phyloP scores from a whole-genome alignment of 495 filamentous ascomycete genomes.

The Apodospora peruviana region DNA sequence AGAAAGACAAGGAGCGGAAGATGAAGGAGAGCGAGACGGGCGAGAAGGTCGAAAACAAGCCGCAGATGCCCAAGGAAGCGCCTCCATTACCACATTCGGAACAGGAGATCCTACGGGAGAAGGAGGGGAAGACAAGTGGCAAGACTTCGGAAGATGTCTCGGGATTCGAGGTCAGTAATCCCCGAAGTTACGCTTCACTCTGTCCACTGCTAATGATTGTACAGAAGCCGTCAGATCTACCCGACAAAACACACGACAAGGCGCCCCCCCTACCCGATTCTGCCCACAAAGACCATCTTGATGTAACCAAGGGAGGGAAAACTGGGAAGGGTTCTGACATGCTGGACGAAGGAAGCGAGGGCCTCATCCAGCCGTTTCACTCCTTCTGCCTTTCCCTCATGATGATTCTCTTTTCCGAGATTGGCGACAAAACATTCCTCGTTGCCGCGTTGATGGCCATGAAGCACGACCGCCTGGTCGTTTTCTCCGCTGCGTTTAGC shows the following conservation, averaged over 20 bases:
- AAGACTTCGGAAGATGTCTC: constrained; percentile 42
- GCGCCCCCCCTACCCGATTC: constrained; percentile 67
- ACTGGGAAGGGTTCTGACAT: constrained; percentile 20
- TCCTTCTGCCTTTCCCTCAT: constrained; percentile 88
- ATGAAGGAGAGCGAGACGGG: constrained; percentile 54
- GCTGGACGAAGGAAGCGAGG: constrained; percentile 44
- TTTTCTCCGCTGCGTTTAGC: constrained; percentile 89
- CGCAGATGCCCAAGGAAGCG: constrained; percentile 76
- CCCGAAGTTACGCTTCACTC: background rate
- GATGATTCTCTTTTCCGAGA: constrained; percentile 96
- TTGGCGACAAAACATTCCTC: constrained; percentile 97
- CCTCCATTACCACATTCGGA: constrained; percentile 77
- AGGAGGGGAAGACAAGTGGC: constrained; percentile 25
- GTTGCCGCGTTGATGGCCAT: constrained; percentile 98
- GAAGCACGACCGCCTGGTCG: constrained; percentile 88
- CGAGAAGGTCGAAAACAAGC: constrained; percentile 62
- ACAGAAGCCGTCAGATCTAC: constrained; percentile 79
- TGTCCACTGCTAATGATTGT: constrained; percentile 6
- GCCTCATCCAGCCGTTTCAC: constrained; percentile 77
- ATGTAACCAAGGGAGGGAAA: constrained; percentile 50
- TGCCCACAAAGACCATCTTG: constrained; percentile 60
- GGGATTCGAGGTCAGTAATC: constrained; percentile 59
- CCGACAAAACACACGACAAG: constrained; percentile 73
- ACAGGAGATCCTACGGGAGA: constrained; percentile 48
- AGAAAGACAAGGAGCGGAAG: constrained; percentile 69